Conservation (phyloP, 2,329 filamentous ascomycete genomes). For the Leptographium flavum region DNA sequence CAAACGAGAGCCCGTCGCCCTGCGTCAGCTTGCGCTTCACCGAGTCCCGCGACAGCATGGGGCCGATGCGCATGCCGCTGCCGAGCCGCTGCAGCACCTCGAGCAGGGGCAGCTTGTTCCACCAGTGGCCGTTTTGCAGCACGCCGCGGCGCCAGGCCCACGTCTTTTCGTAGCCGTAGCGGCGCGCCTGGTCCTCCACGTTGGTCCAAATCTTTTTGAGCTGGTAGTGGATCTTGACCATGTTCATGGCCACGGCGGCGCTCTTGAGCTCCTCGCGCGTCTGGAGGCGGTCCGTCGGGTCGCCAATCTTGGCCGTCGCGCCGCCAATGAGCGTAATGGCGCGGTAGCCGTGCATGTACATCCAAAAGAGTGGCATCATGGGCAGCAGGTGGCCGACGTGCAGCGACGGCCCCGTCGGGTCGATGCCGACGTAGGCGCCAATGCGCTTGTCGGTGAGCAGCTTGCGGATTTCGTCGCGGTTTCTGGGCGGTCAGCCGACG, state of each 20-base stretch:
- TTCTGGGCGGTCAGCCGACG: slow-evolving; percentile 16
- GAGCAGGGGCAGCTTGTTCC: slow-evolving; percentile 54
- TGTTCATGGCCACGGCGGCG: slow-evolving; percentile 44
- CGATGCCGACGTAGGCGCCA: slow-evolving; percentile 67
- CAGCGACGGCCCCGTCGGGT: slow-evolving; percentile 66
- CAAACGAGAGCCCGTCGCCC: slow-evolving; percentile 84
- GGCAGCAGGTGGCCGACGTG: slow-evolving; percentile 72
- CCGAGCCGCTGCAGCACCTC: slow-evolving; percentile 67
- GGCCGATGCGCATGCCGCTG: slow-evolving; percentile 58
- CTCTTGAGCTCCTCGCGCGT: slow-evolving; percentile 40
- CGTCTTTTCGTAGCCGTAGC: slow-evolving; percentile 48
- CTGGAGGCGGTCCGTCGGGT: slow-evolving; percentile 57
- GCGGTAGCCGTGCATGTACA: slow-evolving; percentile 62
- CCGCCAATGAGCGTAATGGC: slow-evolving; percentile 56
- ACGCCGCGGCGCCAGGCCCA: slow-evolving; percentile 55
- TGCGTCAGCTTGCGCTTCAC: slow-evolving; percentile 59
- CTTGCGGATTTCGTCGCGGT: slow-evolving; percentile 40
- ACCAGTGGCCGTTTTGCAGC: slow-evolving; percentile 75
- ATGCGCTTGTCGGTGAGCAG: slow-evolving; percentile 52
- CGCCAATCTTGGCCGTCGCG: slow-evolving; percentile 64
- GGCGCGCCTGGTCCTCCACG: slow-evolving; percentile 49
- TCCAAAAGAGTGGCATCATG: slow-evolving; percentile 73
- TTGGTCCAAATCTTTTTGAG: slow-evolving; percentile 60
- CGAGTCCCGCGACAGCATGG: slow-evolving; percentile 81
- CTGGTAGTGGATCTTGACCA: slow-evolving; percentile 54